A percentile compares a stretch with the other conserved stretches of the same genome.
Conservation (phyloP, 179 eudicot species). For the Patellifolia procumbens region DNA sequence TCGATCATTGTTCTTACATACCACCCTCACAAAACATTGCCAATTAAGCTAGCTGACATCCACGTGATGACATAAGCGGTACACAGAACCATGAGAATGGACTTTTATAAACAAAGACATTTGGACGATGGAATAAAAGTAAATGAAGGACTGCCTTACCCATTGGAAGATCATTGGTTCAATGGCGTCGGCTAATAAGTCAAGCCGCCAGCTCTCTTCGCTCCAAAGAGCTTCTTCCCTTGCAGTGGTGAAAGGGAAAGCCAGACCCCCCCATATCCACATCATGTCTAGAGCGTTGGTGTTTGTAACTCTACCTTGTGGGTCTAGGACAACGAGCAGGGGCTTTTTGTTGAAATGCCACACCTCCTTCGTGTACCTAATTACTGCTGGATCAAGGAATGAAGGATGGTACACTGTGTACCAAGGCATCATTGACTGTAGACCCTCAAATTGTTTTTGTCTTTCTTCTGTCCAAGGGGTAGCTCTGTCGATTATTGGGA, state of each 20-base stretch:
- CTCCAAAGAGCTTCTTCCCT: slow-evolving; percentile 63
- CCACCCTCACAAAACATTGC: too few relatives aligned
- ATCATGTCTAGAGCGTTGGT: slow-evolving; percentile 62
- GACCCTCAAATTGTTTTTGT: slow-evolving; percentile 37
- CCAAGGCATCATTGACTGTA: slow-evolving; percentile 62
- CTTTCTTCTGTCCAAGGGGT: slow-evolving; percentile 39
- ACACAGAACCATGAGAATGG: not conserved
- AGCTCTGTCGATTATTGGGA: slow-evolving; percentile 49
- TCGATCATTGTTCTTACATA: too few relatives aligned
- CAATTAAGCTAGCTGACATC: too few relatives aligned
- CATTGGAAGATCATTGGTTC: slow-evolving; percentile 54
- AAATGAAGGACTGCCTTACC: slow-evolving; percentile 38
- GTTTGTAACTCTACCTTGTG: slow-evolving; percentile 60
- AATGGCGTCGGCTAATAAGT: slow-evolving; percentile 54
- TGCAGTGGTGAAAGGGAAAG: slow-evolving; percentile 63
- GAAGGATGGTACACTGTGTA: slow-evolving; percentile 53
- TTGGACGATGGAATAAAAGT: not conserved
- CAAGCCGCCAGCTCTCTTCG: slow-evolving; percentile 64
- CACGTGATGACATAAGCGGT: too few relatives aligned
- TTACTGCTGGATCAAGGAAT: slow-evolving; percentile 50
- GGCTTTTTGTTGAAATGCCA: slow-evolving; percentile 64
- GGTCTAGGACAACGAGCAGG: slow-evolving; percentile 64
- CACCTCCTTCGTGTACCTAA: slow-evolving; percentile 52
- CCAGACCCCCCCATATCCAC: slow-evolving; percentile 78
- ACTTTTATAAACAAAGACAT: not conserved